A percentile compares a stretch with the other conserved stretches of the same genome.
phyloP scores from a whole-genome alignment of 2,329 filamentous ascomycete species.

The Ceratocystis alfenasii region DNA sequence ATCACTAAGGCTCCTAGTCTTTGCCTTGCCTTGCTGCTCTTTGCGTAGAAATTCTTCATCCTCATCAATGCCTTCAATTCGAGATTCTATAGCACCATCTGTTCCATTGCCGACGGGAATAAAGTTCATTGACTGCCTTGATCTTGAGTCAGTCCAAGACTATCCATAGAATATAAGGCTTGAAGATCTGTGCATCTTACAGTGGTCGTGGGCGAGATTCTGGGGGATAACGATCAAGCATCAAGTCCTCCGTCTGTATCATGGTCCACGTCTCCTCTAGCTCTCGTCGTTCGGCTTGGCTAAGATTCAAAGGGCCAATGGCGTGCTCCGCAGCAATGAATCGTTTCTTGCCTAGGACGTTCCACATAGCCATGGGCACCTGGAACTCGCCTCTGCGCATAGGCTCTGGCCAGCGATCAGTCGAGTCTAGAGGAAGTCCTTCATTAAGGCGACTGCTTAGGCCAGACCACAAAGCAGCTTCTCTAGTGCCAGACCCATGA shows the following conservation, averaged over 20 bases:
- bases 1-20: slow-evolving; percentile 3
- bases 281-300: slow-evolving; percentile 19
- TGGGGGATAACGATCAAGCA: slow-evolving; percentile 21
- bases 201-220: slow-evolving; percentile 20
- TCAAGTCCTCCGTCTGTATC: slow-evolving; percentile 22
- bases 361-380: slow-evolving; percentile 21
- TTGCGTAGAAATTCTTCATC: slow-evolving; percentile 18
- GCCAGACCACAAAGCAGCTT: slow-evolving; percentile 9
- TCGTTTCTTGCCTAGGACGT: slow-evolving; percentile 18
- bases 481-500: background rate
- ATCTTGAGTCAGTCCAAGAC: background rate
- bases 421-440: slow-evolving; percentile 16
- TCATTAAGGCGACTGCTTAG: slow-evolving; percentile 10
- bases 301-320: slow-evolving; percentile 16
- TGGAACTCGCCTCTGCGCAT: slow-evolving; percentile 16
- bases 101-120: slow-evolving; percentile 12
- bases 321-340: slow-evolving; percentile 18
- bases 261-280: slow-evolving; percentile 22
- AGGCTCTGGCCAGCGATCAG: slow-evolving; percentile 21
- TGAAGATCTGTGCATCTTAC: slow-evolving; percentile 13
- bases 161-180: background rate
- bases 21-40: background rate
- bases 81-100: slow-evolving; percentile 14
- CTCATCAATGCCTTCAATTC: slow-evolving; percentile 19
- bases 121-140: slow-evolving; percentile 17